Evolutionary conservation across 208 protist species (phyloP).

Genomic region (Naegleria gruberi): DNA sequence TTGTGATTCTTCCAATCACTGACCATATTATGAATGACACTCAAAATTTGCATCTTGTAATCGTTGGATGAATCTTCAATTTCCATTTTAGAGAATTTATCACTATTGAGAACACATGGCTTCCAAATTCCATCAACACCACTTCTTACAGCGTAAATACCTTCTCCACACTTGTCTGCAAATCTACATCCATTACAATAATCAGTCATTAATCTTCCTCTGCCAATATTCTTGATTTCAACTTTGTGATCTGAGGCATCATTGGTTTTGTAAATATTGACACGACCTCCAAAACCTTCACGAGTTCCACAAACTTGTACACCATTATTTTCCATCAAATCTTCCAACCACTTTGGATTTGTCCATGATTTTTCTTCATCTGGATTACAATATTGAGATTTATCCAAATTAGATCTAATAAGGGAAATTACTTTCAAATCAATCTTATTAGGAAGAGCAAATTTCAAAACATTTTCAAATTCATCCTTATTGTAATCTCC

Average conservation of each 20-base stretch:
- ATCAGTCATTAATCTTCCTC: slow-evolving; percentile 11
- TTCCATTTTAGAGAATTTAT: slow-evolving; percentile 17
- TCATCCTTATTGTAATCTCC: slow-evolving; percentile 28
- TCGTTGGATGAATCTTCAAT: neutral
- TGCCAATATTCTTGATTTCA: slow-evolving; percentile 28
- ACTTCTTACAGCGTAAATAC: slow-evolving; percentile 19
- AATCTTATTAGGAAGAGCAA: slow-evolving; percentile 20
- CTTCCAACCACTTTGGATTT: slow-evolving; percentile 24
- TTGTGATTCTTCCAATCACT: neutral
- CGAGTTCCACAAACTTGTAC: neutral
- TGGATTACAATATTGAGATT: neutral
- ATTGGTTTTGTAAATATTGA: slow-evolving; percentile 11
- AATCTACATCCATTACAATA: neutral
- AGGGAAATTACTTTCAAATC: slow-evolving; percentile 28
- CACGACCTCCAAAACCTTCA: slow-evolving; percentile 26
- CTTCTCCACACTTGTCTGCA: neutral
- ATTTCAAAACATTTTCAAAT: slow-evolving; percentile 22
- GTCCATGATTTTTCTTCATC: neutral
- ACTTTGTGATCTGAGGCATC: neutral
- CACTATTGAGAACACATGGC: slow-evolving; percentile 24
- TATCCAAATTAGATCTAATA: slow-evolving; percentile 16
- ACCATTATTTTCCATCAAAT: neutral
- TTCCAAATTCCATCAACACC: slow-evolving; percentile 26
- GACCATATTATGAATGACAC: neutral
- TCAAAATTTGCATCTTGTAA: neutral